phyloP scores from a whole-genome alignment of 1,284 basidiomycete genomes.

The Bondarzewia mesenterica region DNA sequence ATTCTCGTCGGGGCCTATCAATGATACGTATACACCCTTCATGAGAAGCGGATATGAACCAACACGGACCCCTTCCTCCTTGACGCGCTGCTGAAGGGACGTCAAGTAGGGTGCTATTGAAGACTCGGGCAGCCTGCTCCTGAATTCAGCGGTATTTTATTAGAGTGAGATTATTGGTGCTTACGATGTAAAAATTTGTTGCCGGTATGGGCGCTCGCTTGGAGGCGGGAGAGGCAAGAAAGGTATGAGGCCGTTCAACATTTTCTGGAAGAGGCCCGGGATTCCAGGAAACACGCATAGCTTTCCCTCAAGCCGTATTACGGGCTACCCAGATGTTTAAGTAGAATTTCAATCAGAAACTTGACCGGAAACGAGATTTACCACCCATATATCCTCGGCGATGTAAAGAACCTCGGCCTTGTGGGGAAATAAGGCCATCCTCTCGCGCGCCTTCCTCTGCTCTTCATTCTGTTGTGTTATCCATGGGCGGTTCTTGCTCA shows the following conservation, averaged over 20 bases:
- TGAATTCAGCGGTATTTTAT: conserved; percentile 2
- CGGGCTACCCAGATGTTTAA: conserved; percentile 42
- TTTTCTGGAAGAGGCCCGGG: conserved; percentile 75
- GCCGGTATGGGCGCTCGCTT: conserved; percentile 60
- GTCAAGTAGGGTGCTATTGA: conserved; percentile 87
- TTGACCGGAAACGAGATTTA: conserved; percentile 24
- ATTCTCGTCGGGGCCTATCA: conserved; percentile 69
- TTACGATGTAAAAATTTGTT: conserved; percentile 74
- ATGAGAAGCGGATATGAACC: conserved; percentile 73
- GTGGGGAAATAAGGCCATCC: conserved; percentile 82
- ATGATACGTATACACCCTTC: conserved; percentile 63
- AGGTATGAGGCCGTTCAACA: conserved; percentile 64
- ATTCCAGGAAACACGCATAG: conserved; percentile 91
- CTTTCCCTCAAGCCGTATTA: conserved; percentile 76
- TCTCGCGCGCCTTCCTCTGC: conserved; percentile 62
- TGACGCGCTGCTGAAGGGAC: conserved; percentile 67
- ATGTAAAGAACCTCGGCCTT: conserved; percentile 73
- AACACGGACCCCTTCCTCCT: conserved; percentile 71
- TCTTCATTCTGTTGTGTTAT: conserved; percentile 55
- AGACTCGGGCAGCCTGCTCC: conserved; percentile 69
- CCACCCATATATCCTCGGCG: conserved; percentile 76
- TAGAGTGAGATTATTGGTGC: conserved; percentile 17
- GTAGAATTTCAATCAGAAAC: neutral
- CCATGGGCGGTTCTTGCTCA: conserved; percentile 52
- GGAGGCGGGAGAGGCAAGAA: conserved; percentile 73